Percentiles rank a stretch among this genome's conserved stretches.
Conservation (phyloP, 495 filamentous ascomycete species). For the Aspergillus hancockii region DNA sequence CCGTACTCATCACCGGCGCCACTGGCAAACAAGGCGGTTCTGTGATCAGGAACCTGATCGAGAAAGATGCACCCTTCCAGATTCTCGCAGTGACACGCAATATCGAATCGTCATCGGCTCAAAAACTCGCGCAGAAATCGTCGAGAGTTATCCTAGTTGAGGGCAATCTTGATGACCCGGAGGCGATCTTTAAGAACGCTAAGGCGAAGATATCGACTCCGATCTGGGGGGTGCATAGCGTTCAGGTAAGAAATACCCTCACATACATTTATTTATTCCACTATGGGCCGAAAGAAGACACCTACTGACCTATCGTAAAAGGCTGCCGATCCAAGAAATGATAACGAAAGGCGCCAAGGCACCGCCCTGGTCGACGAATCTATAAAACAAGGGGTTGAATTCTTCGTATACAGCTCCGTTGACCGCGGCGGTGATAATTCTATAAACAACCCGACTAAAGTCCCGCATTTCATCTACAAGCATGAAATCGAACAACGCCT, state of each 20-base stretch:
- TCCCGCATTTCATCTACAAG: conserved; percentile 66
- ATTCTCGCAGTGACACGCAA: conserved; percentile 73
- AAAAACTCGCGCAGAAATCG: conserved; percentile 47
- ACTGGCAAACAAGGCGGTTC: conserved; percentile 73
- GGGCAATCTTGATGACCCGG: conserved; percentile 55
- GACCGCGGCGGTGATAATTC: conserved; percentile 64
- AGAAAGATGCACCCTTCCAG: conserved; percentile 46
- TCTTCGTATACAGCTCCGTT: conserved; percentile 68
- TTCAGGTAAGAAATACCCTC: conserved; percentile 32
- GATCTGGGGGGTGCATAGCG: conserved; percentile 56
- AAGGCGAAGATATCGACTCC: conserved; percentile 40
- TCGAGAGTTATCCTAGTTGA: conserved; percentile 55
- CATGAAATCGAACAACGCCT: conserved; percentile 64
- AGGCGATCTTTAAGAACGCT: conserved; percentile 52
- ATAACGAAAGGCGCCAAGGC: conserved; percentile 59
- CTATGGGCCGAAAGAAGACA: neutral
- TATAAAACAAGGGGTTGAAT: conserved; percentile 55
- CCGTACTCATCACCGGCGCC: conserved; percentile 64
- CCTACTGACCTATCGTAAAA: neutral
- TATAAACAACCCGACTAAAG: conserved; percentile 55
- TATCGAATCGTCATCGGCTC: conserved; percentile 50
- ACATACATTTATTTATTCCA: neutral
- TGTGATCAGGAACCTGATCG: conserved; percentile 58
- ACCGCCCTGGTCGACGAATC: conserved; percentile 60
- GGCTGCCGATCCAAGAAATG: neutral